These are phyloP conservation scores for Curvularia hawaiiensis DNA, from an alignment of 2,329 filamentous ascomycete species.

Conservation along the genomic window DNA sequence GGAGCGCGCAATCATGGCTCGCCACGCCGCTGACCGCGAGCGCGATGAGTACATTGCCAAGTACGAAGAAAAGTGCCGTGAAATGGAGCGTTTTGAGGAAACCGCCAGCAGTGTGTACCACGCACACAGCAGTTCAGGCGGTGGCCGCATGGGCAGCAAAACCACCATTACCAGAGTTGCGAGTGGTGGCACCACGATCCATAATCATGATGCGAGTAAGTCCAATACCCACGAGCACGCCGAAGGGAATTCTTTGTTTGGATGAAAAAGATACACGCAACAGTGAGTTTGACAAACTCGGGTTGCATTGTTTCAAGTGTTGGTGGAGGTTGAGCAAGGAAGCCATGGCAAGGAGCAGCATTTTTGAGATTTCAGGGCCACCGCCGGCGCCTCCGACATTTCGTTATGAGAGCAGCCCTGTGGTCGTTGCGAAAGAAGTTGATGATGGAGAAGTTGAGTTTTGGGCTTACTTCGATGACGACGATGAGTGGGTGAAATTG, in stretches of 20 bases:
- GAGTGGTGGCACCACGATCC: slow-evolving; percentile 22
- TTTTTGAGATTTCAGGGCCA: slow-evolving; percentile 7
- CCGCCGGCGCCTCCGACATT: neutral
- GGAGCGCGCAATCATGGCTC: slow-evolving; percentile 28
- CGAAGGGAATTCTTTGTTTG: slow-evolving; percentile 16
- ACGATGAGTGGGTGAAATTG: neutral
- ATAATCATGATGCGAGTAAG: slow-evolving; percentile 18
- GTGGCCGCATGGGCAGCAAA: slow-evolving; percentile 13
- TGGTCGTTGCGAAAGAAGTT: neutral
- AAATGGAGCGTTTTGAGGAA: slow-evolving; percentile 31
- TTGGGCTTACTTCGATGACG: neutral
- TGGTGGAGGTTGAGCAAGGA: slow-evolving; percentile 3
- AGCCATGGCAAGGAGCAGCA: neutral
- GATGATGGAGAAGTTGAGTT: neutral
- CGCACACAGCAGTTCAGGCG: slow-evolving; percentile 4
- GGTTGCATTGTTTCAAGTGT: neutral
- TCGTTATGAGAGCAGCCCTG: neutral
- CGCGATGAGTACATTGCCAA: slow-evolving; percentile 28
- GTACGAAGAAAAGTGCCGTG: slow-evolving; percentile 34
- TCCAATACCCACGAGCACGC: slow-evolving; percentile 7
- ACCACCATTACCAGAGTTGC: slow-evolving; percentile 17
- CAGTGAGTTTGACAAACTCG: neutral
- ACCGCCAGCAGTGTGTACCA: slow-evolving; percentile 23
- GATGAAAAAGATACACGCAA: neutral
- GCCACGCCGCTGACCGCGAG: slow-evolving; percentile 31